Conservation (phyloP, 2,329 filamentous ascomycete genomes). For the Botrytis elliptica region DNA sequence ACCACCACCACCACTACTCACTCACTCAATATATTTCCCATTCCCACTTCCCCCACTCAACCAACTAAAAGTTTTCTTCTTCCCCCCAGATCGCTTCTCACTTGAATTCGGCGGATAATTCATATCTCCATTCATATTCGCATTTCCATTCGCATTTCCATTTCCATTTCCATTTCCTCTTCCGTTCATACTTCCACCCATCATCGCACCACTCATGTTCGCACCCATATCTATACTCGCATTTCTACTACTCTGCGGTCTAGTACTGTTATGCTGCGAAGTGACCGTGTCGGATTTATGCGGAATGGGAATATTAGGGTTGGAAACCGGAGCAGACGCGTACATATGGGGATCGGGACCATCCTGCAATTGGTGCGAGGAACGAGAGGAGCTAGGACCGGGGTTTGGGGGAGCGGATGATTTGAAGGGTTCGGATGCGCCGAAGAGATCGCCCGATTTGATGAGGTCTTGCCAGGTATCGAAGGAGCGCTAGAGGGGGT, state of each 20-base stretch:
- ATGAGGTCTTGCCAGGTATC: constrained; percentile 22
- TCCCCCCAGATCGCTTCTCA: constrained; percentile 18
- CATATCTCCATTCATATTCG: neutral
- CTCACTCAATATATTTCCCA: constrained; percentile 21
- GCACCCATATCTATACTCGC: constrained; percentile 15
- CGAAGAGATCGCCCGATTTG: constrained; percentile 21
- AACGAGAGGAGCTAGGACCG: constrained; percentile 9
- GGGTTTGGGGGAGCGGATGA: neutral
- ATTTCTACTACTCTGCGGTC: constrained; percentile 7
- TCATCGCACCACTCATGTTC: constrained; percentile 6
- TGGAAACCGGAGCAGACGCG: neutral
- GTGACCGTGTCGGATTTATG: constrained; percentile 16
- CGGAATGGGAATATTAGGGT: neutral
- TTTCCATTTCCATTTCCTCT: constrained; percentile 16
- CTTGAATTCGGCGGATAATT: constrained; percentile 21
- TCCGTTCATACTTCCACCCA: constrained; percentile 2
- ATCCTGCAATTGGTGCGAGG: constrained; percentile 7
- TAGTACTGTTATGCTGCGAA: neutral
- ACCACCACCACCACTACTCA: neutral
- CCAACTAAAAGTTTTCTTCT: constrained; percentile 23
- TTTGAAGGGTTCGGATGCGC: constrained; percentile 19
- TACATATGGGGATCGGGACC: constrained; percentile 18
- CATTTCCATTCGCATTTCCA: constrained; percentile 2
- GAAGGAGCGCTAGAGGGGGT: constrained; percentile 9
- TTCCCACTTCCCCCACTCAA: constrained; percentile 16